phyloP scores from a whole-genome alignment of 2,329 filamentous ascomycete species.

The Phialocephala subalpina region DNA sequence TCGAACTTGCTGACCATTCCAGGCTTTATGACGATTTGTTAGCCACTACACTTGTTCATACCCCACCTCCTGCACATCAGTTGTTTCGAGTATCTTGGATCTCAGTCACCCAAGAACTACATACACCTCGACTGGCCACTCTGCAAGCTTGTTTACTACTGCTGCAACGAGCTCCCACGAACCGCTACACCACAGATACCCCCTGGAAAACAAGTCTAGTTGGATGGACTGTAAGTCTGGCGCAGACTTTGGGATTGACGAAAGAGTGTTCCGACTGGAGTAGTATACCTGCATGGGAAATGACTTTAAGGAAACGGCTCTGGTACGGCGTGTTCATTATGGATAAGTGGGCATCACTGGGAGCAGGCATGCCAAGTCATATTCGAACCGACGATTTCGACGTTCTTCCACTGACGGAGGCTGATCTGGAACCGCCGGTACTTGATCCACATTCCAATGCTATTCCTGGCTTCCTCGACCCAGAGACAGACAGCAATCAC shows the following conservation, averaged over 20 bases:
- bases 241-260: conserved; percentile 44
- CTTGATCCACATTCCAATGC: conserved; percentile 29
- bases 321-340: conserved; percentile 45
- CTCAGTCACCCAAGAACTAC: conserved; percentile 44
- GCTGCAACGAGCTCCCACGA: conserved; percentile 44
- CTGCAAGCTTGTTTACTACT: conserved; percentile 46
- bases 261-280: conserved; percentile 44
- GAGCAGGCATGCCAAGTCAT: conserved; percentile 46
- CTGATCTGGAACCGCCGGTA: conserved; percentile 38
- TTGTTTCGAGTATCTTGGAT: conserved; percentile 46
- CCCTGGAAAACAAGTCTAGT: conserved; percentile 46
- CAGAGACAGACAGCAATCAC: conserved; percentile 38
- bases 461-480: conserved; percentile 34
- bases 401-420: conserved; percentile 38
- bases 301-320: conserved; percentile 42
- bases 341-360: conserved; percentile 47
- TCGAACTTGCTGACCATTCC: not conserved
- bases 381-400: conserved; percentile 43
- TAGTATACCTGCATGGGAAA: conserved; percentile 44
- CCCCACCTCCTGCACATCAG: conserved; percentile 40
- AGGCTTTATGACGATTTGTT: conserved; percentile 50
- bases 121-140: conserved; percentile 44
- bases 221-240: conserved; percentile 44
- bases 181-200: conserved; percentile 45
- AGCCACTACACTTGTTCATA: conserved; percentile 43